phyloP scores from a whole-genome alignment of 2,329 filamentous ascomycete genomes.

The Dactylellina drechsleri region DNA sequence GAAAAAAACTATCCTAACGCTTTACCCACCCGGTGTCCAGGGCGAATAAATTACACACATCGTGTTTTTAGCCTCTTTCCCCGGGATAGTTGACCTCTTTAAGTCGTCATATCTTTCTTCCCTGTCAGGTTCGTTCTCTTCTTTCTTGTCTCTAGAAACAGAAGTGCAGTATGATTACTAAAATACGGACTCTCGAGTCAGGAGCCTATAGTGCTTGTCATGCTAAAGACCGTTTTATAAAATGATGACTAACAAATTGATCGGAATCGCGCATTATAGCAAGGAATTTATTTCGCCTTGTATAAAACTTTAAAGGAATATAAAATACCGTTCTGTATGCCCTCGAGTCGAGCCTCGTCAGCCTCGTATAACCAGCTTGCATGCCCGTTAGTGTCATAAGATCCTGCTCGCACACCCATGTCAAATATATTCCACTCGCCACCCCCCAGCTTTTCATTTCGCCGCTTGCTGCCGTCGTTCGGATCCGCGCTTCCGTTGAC shows the following conservation, averaged over 20 bases:
- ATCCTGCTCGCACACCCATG: conserved; percentile 16
- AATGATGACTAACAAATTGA: too few species aligned
- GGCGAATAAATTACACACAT: conserved; percentile 13
- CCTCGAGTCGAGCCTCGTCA: conserved; percentile 2
- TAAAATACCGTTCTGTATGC: not conserved
- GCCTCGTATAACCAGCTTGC: conserved; percentile 10
- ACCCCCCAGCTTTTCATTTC: conserved; percentile 11
- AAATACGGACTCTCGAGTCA: too few species aligned
- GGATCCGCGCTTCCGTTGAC: conserved; percentile 22
- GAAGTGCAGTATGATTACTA: too few species aligned
- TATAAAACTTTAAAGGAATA: too few species aligned
- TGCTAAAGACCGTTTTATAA: too few species aligned
- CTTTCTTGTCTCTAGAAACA: not conserved
- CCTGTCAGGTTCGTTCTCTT: conserved; percentile 1
- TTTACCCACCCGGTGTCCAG: conserved; percentile 5
- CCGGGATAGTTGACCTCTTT: not conserved
- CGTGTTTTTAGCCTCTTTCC: conserved; percentile 25
- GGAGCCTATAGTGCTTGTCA: too few species aligned
- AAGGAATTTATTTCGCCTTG: too few species aligned
- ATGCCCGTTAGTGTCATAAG: conserved; percentile 2
- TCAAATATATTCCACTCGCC: not conserved
- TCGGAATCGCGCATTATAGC: too few species aligned
- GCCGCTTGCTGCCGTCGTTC: conserved; percentile 28
- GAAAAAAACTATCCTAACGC: not conserved
- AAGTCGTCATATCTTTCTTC: not conserved